phyloP scores from a whole-genome alignment of 208 protist genomes.

The Leishmania martiniquensis region DNA sequence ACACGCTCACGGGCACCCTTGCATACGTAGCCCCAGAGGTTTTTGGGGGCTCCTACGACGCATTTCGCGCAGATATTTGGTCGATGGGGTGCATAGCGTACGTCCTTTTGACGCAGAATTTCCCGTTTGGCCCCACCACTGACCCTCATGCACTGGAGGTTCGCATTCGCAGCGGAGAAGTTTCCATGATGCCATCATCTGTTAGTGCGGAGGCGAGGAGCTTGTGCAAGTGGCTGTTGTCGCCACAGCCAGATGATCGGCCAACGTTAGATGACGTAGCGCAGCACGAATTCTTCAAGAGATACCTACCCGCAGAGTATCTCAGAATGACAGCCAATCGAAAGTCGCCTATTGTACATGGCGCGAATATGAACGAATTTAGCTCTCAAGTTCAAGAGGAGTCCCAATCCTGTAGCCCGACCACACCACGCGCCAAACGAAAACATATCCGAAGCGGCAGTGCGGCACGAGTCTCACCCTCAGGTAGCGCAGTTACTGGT shows the following conservation, averaged over 20 bases:
- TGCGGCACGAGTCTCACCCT: slow-evolving; percentile 11
- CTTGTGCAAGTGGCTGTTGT: slow-evolving; percentile 69
- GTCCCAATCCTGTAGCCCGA: slow-evolving; percentile 14
- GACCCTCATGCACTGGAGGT: slow-evolving; percentile 55
- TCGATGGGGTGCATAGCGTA: slow-evolving; percentile 88
- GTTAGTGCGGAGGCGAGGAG: slow-evolving; percentile 65
- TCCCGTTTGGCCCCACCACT: slow-evolving; percentile 80
- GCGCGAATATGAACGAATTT: slow-evolving; percentile 64
- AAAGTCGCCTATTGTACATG: slow-evolving; percentile 38
- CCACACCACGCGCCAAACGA: slow-evolving; percentile 14
- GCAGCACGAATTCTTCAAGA: slow-evolving; percentile 66
- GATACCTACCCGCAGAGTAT: slow-evolving; percentile 50
- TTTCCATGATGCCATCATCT: slow-evolving; percentile 51
- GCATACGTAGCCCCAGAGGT: slow-evolving; percentile 87
- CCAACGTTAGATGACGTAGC: slow-evolving; percentile 72
- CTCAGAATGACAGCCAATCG: slow-evolving; percentile 46
- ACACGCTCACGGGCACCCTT: slow-evolving; percentile 80
- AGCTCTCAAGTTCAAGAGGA: slow-evolving; percentile 65
- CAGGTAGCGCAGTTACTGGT: slow-evolving; percentile 12
- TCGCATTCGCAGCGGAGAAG: slow-evolving; percentile 55
- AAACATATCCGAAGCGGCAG: slow-evolving; percentile 4
- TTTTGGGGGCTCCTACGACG: slow-evolving; percentile 78
- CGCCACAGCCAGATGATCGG: slow-evolving; percentile 52
- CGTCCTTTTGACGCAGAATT: slow-evolving; percentile 79
- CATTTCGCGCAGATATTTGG: slow-evolving; percentile 89